Conservation (phyloP, 2,329 filamentous ascomycete genomes). For the Beauveria brongniartii region DNA sequence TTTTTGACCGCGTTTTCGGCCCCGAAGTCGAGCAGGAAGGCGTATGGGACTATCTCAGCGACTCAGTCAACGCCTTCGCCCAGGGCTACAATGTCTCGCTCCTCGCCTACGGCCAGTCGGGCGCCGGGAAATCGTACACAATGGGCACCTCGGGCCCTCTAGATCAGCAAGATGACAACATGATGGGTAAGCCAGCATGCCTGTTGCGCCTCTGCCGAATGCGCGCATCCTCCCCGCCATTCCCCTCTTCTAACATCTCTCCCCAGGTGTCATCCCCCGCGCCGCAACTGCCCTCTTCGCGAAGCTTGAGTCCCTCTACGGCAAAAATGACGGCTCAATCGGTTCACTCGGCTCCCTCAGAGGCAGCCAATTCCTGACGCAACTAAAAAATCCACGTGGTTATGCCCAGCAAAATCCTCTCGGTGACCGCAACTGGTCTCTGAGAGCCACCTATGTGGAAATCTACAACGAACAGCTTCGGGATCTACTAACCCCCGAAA, state of each 20-base stretch:
- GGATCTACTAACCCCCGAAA: conserved; percentile 77
- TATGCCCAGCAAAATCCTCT: conserved; percentile 46
- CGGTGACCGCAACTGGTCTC: conserved; percentile 72
- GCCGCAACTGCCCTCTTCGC: conserved; percentile 84
- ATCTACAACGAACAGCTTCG: conserved; percentile 97
- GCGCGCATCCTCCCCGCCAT: conserved; percentile 12
- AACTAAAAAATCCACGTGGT: conserved; percentile 69
- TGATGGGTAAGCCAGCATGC: conserved; percentile 61
- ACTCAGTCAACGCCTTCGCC: conserved; percentile 82
- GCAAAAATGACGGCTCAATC: conserved; percentile 27
- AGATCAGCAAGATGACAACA: conserved; percentile 61
- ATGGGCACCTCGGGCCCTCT: conserved; percentile 90
- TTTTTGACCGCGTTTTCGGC: conserved; percentile 91
- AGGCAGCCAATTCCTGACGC: conserved; percentile 57
- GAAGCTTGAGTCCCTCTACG: conserved; percentile 59
- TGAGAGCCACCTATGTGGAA: conserved; percentile 91
- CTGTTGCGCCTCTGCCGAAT: neutral
- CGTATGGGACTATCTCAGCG: conserved; percentile 86
- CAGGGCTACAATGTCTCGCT: conserved; percentile 99
- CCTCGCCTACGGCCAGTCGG: conserved; percentile 93
- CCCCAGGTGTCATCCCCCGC: conserved; percentile 82
- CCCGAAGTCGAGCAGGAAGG: conserved; percentile 79
- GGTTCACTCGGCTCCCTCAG: neutral
- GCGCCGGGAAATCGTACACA: conserved; percentile 95
- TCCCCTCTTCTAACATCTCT: conserved; percentile 5